phyloP scores from a whole-genome alignment of 148 eudicot genomes.

The Amaranthus hypochondriacus region DNA sequence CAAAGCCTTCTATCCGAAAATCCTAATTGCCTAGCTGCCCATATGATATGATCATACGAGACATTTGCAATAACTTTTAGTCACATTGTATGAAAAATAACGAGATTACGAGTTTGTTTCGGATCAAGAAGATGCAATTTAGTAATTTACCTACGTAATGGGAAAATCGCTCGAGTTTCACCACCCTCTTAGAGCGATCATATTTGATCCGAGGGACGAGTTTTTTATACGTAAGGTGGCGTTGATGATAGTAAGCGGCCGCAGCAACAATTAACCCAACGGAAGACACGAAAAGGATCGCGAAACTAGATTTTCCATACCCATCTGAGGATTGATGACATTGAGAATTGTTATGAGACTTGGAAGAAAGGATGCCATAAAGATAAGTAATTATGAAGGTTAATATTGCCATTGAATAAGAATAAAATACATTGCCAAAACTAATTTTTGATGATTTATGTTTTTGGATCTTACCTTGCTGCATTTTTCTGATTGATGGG shows the following conservation, averaged over 20 bases:
- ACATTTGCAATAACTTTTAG: not conserved
- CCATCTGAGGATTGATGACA: constrained; percentile 26
- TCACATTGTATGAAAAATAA: not conserved
- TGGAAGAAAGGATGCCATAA: constrained; percentile 2
- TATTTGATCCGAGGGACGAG: constrained; percentile 55
- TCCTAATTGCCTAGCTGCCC: constrained; percentile 89
- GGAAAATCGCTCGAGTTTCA: constrained; percentile 70
- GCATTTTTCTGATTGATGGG: constrained; percentile 25
- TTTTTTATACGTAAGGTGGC: constrained; percentile 39
- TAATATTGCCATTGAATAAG: constrained; percentile 21
- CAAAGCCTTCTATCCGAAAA: constrained; percentile 62
- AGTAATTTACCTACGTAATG: constrained; percentile 76
- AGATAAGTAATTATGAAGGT: constrained; percentile 19
- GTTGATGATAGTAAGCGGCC: constrained; percentile 42
- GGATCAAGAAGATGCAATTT: constrained; percentile 12
- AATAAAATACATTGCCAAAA: constrained; percentile 23
- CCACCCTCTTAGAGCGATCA: constrained; percentile 52
- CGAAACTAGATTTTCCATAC: constrained; percentile 33
- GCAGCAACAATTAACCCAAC: constrained; percentile 61
- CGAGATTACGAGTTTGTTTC: not conserved
- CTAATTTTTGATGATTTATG: not conserved
- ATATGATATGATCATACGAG: not conserved
- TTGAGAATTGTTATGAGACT: constrained; percentile 6
- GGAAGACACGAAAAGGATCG: constrained; percentile 52
- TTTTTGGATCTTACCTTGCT: constrained; percentile 20